phyloP scores from a whole-genome alignment of 768 basidiomycete species.

The Suillus lakei region DNA sequence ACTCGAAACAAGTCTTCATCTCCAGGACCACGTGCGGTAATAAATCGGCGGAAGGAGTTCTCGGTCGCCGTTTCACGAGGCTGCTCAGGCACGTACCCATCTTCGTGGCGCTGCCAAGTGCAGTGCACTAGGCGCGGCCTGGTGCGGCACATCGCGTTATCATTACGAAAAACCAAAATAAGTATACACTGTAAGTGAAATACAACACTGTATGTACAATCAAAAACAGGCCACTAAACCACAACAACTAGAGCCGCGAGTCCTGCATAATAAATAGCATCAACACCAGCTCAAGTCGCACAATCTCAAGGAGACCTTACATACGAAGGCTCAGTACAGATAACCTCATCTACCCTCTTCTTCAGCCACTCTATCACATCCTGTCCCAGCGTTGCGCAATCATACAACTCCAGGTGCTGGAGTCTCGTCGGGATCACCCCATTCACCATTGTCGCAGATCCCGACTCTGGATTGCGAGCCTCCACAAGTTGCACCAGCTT shows the following conservation, averaged over 20 bases:
- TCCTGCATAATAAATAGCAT: slow-evolving; percentile 8
- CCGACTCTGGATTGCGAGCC: slow-evolving; percentile 63
- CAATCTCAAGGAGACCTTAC: slow-evolving; percentile 41
- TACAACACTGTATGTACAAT: slow-evolving; percentile 7
- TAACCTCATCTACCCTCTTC: slow-evolving; percentile 62
- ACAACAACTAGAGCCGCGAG: slow-evolving; percentile 10
- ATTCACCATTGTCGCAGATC: slow-evolving; percentile 39
- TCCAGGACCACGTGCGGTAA: background rate
- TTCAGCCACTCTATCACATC: slow-evolving; percentile 75
- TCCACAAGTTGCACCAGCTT: slow-evolving; percentile 77
- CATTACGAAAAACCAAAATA: slow-evolving; percentile 6
- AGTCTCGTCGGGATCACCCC: slow-evolving; percentile 59
- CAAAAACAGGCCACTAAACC: slow-evolving; percentile 12
- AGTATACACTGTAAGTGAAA: background rate
- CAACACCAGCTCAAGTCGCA: background rate
- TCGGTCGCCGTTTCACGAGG: background rate
- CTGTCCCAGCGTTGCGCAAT: slow-evolving; percentile 66
- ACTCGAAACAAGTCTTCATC: background rate
- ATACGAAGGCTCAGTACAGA: slow-evolving; percentile 62
- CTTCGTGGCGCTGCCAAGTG: slow-evolving; percentile 5
- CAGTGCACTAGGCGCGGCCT: no score
- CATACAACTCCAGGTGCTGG: slow-evolving; percentile 63
- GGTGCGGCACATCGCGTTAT: no score
- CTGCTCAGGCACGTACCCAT: background rate
- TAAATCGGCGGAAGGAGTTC: background rate